Evolutionary conservation across 805 yeast genomes (phyloP).

Genomic region (Myxozyma kluyveri): DNA sequence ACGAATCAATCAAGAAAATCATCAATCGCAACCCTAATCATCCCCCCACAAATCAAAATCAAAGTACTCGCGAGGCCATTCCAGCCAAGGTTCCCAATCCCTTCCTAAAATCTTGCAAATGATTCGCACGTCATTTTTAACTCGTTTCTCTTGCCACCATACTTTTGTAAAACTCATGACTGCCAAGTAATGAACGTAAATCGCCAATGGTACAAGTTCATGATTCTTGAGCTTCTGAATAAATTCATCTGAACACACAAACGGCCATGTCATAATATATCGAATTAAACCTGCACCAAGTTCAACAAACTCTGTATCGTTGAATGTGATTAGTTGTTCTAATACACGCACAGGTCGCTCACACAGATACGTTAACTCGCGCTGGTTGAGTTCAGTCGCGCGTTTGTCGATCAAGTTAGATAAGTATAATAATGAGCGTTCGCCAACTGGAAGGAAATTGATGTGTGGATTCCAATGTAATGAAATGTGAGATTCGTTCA

Average conservation of each 20-base stretch:
- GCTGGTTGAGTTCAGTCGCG: conserved; percentile 27
- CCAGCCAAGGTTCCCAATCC: conserved; percentile 29
- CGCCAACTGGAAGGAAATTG: conserved; percentile 26
- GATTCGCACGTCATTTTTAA: conserved; percentile 25
- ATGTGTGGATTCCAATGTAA: conserved; percentile 28
- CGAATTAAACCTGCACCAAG: conserved; percentile 27
- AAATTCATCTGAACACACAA: conserved; percentile 29
- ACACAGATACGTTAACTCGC: conserved; percentile 24
- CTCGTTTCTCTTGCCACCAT: conserved; percentile 30
- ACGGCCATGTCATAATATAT: conserved; percentile 30
- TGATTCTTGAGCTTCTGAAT: conserved; percentile 21
- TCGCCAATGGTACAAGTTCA: conserved; percentile 25
- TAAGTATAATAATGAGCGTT: conserved; percentile 24
- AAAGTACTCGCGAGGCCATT: conserved; percentile 27
- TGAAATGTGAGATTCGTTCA: conserved; percentile 16
- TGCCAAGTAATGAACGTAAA: conserved; percentile 29
- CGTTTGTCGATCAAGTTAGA: conserved; percentile 25
- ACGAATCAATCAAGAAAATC: too few relatives aligned
- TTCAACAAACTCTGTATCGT: conserved; percentile 26
- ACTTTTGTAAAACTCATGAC: conserved; percentile 27
- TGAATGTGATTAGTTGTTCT: conserved; percentile 27
- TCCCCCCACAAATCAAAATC: conserved; percentile 27
- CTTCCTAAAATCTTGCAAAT: conserved; percentile 23
- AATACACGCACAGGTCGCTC: conserved; percentile 28
- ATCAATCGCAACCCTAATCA: conserved; percentile 17